A percentile compares a stretch with the other conserved stretches of the same genome.
These are phyloP conservation scores for Cucurbita maxima DNA, from an alignment of 306 rosid species.

Conservation along the genomic window DNA sequence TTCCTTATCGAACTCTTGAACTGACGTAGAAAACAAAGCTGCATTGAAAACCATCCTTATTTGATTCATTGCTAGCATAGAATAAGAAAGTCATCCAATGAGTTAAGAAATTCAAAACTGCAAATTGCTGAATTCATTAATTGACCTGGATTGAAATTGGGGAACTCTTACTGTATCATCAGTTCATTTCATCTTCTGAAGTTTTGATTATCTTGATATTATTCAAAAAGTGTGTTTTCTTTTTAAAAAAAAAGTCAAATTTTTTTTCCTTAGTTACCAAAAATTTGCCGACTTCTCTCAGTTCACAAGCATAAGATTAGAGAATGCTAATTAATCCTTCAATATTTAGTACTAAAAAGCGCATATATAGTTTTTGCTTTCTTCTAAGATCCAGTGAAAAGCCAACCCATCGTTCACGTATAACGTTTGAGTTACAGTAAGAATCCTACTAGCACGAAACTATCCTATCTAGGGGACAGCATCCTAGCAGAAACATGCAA, in stretches of 20 bases:
- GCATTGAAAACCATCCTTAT: constrained; percentile 24
- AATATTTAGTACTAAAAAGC: not conserved
- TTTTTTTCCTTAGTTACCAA: not conserved
- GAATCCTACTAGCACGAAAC: not conserved
- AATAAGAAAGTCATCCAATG: not conserved
- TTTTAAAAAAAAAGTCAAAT: not conserved
- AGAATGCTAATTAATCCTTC: not conserved
- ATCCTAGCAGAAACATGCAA: not conserved
- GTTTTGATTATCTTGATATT: not conserved
- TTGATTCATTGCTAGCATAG: not conserved
- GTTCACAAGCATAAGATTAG: not conserved
- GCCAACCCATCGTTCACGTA: not conserved
- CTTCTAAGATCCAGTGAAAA: not conserved
- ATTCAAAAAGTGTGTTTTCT: not conserved
- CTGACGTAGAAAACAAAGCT: constrained; percentile 88
- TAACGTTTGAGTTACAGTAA: not conserved
- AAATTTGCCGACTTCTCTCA: not conserved
- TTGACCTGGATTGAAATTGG: not conserved
- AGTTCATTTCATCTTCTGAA: not conserved
- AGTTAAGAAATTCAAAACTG: not conserved
- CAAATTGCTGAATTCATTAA: not conserved
- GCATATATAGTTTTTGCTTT: not conserved
- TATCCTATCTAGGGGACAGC: not conserved
- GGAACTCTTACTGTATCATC: not conserved
- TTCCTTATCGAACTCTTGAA: constrained; percentile 69